phyloP scores from a whole-genome alignment of 345 rosid genomes.

The Eucalyptus virginea region DNA sequence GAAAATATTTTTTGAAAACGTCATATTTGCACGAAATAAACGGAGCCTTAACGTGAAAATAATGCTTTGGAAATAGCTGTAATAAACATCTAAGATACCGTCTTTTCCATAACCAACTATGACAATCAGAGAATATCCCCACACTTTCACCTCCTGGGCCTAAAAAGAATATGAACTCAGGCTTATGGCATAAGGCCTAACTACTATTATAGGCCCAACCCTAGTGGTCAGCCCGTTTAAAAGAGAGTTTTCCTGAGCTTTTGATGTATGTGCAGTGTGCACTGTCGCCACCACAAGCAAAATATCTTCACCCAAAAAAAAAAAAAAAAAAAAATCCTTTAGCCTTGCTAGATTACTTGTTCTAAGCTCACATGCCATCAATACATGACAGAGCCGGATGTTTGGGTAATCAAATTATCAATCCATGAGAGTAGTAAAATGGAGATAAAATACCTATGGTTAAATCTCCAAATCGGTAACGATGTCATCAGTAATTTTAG shows the following conservation, averaged over 20 bases:
- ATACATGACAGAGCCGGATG: background rate
- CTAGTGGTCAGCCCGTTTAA: background rate
- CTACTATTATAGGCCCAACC: background rate
- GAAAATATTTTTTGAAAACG: no score
- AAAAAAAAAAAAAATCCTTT: background rate
- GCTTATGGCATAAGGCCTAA: background rate
- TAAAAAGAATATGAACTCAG: background rate
- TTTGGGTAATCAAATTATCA: background rate
- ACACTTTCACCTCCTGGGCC: background rate
- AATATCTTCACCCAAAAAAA: background rate
- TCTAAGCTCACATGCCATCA: background rate
- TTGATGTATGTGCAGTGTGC: background rate
- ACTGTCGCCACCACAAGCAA: background rate
- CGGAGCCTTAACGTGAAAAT: accelerated
- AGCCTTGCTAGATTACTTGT: background rate
- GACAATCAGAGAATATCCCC: background rate
- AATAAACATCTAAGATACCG: background rate
- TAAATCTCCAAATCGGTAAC: background rate
- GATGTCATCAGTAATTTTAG: background rate
- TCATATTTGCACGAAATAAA: accelerated
- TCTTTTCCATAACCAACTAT: background rate
- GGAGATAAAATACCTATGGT: background rate
- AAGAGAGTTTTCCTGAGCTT: background rate
- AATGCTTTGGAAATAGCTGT: background rate
- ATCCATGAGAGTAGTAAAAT: background rate